A percentile compares a stretch with the other conserved stretches of the same genome.
These are phyloP conservation scores for Alternaria arbusti DNA, from an alignment of 2,329 filamentous ascomycete species.

Conservation along the genomic window DNA sequence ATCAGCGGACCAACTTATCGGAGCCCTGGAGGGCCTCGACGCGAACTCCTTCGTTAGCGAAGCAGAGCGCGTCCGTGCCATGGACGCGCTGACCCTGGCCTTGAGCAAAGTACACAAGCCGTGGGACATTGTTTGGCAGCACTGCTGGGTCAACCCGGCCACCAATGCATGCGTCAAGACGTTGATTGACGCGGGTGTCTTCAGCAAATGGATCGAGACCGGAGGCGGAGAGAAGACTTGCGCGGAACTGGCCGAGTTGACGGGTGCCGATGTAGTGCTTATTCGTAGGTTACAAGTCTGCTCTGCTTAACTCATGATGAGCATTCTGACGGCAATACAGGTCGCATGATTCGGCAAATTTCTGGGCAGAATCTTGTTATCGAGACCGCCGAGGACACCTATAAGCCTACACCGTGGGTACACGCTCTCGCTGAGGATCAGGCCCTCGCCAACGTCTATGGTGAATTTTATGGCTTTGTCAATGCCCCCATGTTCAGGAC, in stretches of 20 bases:
- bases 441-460: constrained; percentile 8
- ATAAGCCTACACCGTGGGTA: constrained; percentile 6
- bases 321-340: background rate
- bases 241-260: background rate
- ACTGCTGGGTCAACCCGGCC: constrained; percentile 8
- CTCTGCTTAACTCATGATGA: background rate
- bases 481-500: constrained; percentile 10
- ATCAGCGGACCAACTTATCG: constrained; percentile 6
- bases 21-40: constrained; percentile 4
- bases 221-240: constrained; percentile 6
- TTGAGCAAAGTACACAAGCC: constrained; percentile 7
- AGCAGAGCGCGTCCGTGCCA: constrained; percentile 7
- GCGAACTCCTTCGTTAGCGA: constrained; percentile 6
- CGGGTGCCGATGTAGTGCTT: background rate
- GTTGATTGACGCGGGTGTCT: constrained; percentile 8
- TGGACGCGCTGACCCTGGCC: constrained; percentile 5
- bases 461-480: constrained; percentile 6
- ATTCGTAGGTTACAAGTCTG: background rate
- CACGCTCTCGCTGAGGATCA: constrained; percentile 5
- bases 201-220: constrained; percentile 7
- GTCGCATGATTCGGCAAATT: background rate
- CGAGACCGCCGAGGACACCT: constrained; percentile 4
- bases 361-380: constrained; percentile 1
- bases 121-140: constrained; percentile 8
- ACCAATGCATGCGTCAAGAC: constrained; percentile 10